Conservation (phyloP, 2,329 filamentous ascomycete genomes). For the Chrysoporthe austroafricana region DNA sequence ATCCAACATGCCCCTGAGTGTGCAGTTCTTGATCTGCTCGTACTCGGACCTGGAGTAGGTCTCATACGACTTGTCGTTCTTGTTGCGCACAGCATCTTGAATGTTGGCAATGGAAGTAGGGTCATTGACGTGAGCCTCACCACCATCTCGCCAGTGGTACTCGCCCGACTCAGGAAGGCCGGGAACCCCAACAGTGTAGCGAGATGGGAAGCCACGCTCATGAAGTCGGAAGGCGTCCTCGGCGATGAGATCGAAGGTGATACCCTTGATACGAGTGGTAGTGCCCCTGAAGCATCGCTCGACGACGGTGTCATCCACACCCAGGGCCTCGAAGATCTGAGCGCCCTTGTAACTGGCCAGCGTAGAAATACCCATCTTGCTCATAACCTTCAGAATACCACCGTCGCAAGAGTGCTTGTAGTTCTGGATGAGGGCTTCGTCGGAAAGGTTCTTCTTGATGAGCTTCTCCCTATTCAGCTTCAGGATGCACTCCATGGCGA, state of each 20-base stretch:
- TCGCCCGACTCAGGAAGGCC: constrained; percentile 91
- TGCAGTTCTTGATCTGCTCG: constrained; percentile 96
- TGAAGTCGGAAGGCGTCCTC: constrained; percentile 95
- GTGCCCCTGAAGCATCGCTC: constrained; percentile 95
- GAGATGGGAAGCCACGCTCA: constrained; percentile 86
- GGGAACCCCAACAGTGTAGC: constrained; percentile 74
- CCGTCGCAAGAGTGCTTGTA: constrained; percentile 97
- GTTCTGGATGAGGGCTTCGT: constrained; percentile 86
- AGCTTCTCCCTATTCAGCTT: constrained; percentile 94
- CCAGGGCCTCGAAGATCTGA: constrained; percentile 95
- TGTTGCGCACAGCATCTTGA: constrained; percentile 92
- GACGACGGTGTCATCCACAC: constrained; percentile 88
- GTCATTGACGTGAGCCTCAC: constrained; percentile 94
- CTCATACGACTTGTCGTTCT: constrained; percentile 98
- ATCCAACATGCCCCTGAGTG: constrained; percentile 88
- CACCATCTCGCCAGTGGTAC: constrained; percentile 97
- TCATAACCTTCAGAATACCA: constrained; percentile 98
- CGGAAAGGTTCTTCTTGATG: constrained; percentile 84
- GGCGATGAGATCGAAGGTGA: constrained; percentile 91
- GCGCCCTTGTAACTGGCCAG: constrained; percentile 96
- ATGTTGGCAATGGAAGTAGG: constrained; percentile 95
- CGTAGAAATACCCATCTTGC: constrained; percentile 99
- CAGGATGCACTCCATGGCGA: constrained; percentile 93
- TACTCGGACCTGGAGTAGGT: constrained; percentile 93
- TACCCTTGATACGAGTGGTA: constrained; percentile 89